phyloP scores from a whole-genome alignment of 768 basidiomycete species.

The Leccinum barrowsii region DNA sequence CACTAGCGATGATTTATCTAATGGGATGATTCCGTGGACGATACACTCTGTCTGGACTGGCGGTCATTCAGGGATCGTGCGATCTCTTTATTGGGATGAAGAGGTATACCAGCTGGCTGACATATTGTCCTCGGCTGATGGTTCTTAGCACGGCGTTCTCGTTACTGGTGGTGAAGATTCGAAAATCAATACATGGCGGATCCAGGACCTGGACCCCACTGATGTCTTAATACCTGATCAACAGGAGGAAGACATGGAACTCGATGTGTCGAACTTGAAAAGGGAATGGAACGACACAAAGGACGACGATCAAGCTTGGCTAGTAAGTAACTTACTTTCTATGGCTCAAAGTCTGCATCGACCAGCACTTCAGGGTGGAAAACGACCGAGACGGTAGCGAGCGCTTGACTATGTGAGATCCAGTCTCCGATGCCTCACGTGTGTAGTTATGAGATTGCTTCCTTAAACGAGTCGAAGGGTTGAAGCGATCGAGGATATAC shows the following conservation, averaged over 20 bases:
- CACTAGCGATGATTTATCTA: constrained; percentile 40
- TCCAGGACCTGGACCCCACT: constrained; percentile 4
- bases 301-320: constrained; percentile 4
- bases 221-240: neutral
- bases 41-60: constrained; percentile 50
- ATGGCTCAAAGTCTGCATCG: neutral
- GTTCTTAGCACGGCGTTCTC: constrained; percentile 37
- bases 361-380: constrained; percentile 15
- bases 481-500: constrained; percentile 14
- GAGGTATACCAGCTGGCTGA: constrained; percentile 29
- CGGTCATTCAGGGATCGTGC: constrained; percentile 55
- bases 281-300: constrained; percentile 23
- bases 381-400: constrained; percentile 18
- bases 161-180: constrained; percentile 52
- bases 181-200: constrained; percentile 43
- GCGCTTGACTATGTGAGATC: neutral
- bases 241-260: constrained; percentile 13
- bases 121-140: neutral
- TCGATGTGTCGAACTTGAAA: constrained; percentile 13
- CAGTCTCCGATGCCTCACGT: neutral
- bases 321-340: constrained; percentile 14
- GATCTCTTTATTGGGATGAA: constrained; percentile 56
- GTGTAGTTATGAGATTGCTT: neutral
- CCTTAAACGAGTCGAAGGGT: neutral
- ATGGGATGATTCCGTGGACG: constrained; percentile 42